Conservation (phyloP, 2,329 filamentous ascomycete species). For the Ambrosiella cleistominuta region DNA sequence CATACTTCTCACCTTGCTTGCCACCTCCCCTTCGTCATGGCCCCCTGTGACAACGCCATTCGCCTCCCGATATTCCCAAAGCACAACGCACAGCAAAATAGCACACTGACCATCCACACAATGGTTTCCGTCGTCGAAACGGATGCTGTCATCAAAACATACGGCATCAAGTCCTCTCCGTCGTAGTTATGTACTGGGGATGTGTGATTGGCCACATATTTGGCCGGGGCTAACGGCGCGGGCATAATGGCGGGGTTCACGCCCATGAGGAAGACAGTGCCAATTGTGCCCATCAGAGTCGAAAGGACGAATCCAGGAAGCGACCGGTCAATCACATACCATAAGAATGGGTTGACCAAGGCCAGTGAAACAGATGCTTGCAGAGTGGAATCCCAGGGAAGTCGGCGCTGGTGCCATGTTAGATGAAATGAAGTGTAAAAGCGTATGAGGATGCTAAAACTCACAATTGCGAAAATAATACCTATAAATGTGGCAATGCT, state of each 20-base stretch:
- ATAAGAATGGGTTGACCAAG: constrained; percentile 79
- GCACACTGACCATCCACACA: constrained; percentile 80
- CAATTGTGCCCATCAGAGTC: constrained; percentile 51
- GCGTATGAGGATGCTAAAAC: constrained; percentile 9
- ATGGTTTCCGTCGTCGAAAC: constrained; percentile 52
- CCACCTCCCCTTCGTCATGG: constrained; percentile 27
- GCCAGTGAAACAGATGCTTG: constrained; percentile 81
- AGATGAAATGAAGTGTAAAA: neutral
- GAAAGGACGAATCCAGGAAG: constrained; percentile 70
- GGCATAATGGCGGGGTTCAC: constrained; percentile 67
- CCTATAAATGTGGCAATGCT: constrained; percentile 44
- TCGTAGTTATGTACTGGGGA: constrained; percentile 7
- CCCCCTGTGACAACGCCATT: constrained; percentile 39
- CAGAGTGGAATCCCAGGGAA: constrained; percentile 88
- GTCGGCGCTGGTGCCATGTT: constrained; percentile 16
- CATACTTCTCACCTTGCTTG: neutral
- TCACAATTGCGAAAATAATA: constrained; percentile 55
- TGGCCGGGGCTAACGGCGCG: constrained; percentile 32
- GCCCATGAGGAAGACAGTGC: constrained; percentile 56
- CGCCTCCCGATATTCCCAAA: constrained; percentile 89
- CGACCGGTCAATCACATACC: constrained; percentile 91
- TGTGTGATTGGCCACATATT: constrained; percentile 13
- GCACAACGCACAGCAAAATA: constrained; percentile 89
- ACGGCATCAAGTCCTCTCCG: constrained; percentile 16
- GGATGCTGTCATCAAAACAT: constrained; percentile 38